Base-by-base conservation (phyloP, 2,329 filamentous ascomycete species). In the Fusarium mundagurra region DNA sequence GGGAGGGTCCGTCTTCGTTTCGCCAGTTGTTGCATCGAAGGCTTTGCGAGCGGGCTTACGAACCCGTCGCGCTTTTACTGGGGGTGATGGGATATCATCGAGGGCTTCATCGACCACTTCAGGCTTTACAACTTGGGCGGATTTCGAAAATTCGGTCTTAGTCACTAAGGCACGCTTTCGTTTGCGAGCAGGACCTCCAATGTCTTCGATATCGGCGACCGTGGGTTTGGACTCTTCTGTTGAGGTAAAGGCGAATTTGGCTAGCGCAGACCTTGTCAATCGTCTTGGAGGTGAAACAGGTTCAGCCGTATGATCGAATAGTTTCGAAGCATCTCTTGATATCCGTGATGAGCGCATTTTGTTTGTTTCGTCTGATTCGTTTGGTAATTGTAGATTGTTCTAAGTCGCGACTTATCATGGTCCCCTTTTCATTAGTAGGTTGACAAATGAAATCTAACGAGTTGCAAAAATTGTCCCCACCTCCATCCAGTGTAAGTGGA, bases 131-230 rank as follows among this genome's bases (percentile, higher is more conserved):
- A 50, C 71, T 41, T 76, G 76, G 22, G 73, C 53, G 20, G 71
- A 67, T 31, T 72, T 75, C 4, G 59, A 43, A 13, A 39, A 17
- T 57, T 74, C 70, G 3, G 68, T 55, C 22, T 76, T 73, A 9
- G 68, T 64, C 22, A 63, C 51, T 24, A 67, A 58, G 8, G 75
- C 79, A n/a, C 80, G 80, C 29, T 69, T 80, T 58, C 73, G 81
- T 64, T 82, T 82, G 45, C 77, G 80, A 45, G 61, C 76, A 59
- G 74, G 79, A 4, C 82, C 63, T 77, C 86, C 63, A 78, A 76
- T 75, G 85, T 92, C 90, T 82, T 92, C 90, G 65, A 92, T 91
- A 74, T 92, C 89, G 54, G 64, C 61, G 53, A 79, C 44, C 36
- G 65, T 44, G 34, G 65, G 63, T 54, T 73, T 77, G 34, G 70